A percentile compares a stretch with the other conserved stretches of the same genome.
Conservation (phyloP, 2,329 filamentous ascomycete species). For the Fusarium solani-melongenae region DNA sequence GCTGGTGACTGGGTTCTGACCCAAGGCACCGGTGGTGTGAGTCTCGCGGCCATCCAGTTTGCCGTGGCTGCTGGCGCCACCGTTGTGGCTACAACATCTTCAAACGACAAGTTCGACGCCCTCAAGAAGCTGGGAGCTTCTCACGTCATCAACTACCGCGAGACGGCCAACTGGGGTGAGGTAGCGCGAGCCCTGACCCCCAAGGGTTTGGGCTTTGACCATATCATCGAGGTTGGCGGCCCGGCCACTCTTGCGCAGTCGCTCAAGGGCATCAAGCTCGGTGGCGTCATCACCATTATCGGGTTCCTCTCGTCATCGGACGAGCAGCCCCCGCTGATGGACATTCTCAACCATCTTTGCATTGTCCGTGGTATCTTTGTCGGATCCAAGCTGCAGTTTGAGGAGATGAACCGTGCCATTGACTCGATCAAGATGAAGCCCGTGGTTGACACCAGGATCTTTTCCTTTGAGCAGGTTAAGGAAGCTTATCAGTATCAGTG, state of each 20-base stretch:
- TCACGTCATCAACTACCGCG: slow-evolving; percentile 57
- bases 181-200: slow-evolving; percentile 50
- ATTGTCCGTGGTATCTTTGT: slow-evolving; percentile 58
- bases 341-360: slow-evolving; percentile 34
- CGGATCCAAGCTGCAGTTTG: slow-evolving; percentile 57
- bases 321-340: not conserved
- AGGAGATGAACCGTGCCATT: slow-evolving; percentile 61
- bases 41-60: slow-evolving; percentile 54
- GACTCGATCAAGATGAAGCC: slow-evolving; percentile 56
- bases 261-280: slow-evolving; percentile 52
- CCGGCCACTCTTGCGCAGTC: slow-evolving; percentile 53
- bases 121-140: slow-evolving; percentile 55
- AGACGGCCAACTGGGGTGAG: slow-evolving; percentile 53
- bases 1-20: slow-evolving; percentile 53
- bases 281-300: slow-evolving; percentile 54
- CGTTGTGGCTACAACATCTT: slow-evolving; percentile 56
- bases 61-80: slow-evolving; percentile 53
- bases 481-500: slow-evolving; percentile 54
- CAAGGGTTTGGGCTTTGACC: slow-evolving; percentile 51
- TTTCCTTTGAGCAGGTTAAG: slow-evolving; percentile 55
- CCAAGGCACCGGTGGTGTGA: slow-evolving; percentile 57
- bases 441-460: slow-evolving; percentile 56
- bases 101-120: slow-evolving; percentile 48
- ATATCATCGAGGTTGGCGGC: slow-evolving; percentile 58
- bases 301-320: slow-evolving; percentile 28